phyloP scores from a whole-genome alignment of 352 stramenopile species.

The Phytopythium kandeliae region DNA sequence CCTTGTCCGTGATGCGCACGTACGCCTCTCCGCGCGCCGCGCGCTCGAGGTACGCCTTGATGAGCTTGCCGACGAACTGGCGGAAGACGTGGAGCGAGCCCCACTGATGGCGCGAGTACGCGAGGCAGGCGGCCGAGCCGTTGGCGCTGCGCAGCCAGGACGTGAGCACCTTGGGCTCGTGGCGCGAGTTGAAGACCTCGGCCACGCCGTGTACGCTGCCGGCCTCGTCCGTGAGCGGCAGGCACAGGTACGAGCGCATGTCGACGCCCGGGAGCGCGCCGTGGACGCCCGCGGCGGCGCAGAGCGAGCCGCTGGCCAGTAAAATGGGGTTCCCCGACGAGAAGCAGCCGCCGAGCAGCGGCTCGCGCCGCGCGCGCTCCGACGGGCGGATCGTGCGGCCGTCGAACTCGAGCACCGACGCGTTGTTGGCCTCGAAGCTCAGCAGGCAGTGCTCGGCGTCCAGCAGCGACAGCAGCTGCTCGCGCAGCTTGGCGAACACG shows the following conservation, averaged over 20 bases:
- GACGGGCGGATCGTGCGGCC: slow-evolving; percentile 41
- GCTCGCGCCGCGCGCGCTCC: slow-evolving; percentile 19
- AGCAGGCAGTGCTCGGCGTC: slow-evolving; percentile 61
- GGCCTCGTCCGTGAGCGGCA: slow-evolving; percentile 56
- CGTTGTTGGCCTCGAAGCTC: slow-evolving; percentile 42
- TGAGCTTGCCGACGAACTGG: slow-evolving; percentile 48
- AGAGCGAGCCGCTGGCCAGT: slow-evolving; percentile 17
- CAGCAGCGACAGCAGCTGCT: slow-evolving; percentile 58
- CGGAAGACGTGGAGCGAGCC: slow-evolving; percentile 57
- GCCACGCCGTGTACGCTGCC: slow-evolving; percentile 48
- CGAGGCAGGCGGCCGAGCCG: slow-evolving; percentile 11
- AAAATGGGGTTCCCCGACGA: slow-evolving; percentile 31
- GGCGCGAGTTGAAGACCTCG: slow-evolving; percentile 65
- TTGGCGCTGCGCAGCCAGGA: slow-evolving; percentile 31
- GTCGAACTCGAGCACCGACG: slow-evolving; percentile 53
- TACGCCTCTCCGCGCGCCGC: slow-evolving; percentile 26
- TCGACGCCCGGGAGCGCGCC: slow-evolving; percentile 26
- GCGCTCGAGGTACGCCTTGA: slow-evolving; percentile 23
- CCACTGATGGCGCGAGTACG: slow-evolving; percentile 3
- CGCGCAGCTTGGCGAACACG: slow-evolving; percentile 46
- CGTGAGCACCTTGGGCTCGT: slow-evolving; percentile 28
- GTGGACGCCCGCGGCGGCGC: slow-evolving; percentile 14
- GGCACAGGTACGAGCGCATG: slow-evolving; percentile 62
- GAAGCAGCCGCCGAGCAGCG: slow-evolving; percentile 17
- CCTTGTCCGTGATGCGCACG: slow-evolving; percentile 9